phyloP scores from a whole-genome alignment of 176 grass and related monocot genomes.

The Elaeis guineensis region DNA sequence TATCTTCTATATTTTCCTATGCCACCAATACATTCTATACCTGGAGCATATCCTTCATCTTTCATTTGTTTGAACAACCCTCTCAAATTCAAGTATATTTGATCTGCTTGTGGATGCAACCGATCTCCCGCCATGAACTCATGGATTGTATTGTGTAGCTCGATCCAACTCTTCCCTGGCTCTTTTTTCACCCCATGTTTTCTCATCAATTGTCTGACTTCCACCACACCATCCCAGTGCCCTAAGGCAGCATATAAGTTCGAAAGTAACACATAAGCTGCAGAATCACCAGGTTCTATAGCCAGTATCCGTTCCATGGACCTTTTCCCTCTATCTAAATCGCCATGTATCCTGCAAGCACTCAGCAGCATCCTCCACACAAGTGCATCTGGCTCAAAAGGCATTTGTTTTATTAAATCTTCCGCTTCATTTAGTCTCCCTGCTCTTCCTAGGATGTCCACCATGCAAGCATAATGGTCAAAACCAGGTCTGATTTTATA shows the following conservation, averaged over 20 bases:
- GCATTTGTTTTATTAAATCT: constrained; percentile 19
- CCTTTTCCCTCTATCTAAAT: constrained; percentile 9
- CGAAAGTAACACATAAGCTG: constrained; percentile 24
- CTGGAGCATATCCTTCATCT: constrained; percentile 14
- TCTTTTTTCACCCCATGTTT: constrained; percentile 22
- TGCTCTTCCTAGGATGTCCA: constrained; percentile 22
- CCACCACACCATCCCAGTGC: constrained; percentile 13
- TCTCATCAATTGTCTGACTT: constrained; percentile 19
- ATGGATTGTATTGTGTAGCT: constrained; percentile 13
- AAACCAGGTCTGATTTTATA: constrained; percentile 13
- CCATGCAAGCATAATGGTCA: constrained; percentile 26
- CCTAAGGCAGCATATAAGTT: constrained; percentile 17
- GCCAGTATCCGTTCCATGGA: constrained; percentile 22
- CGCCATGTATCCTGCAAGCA: constrained; percentile 26
- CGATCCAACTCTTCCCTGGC: constrained; percentile 24
- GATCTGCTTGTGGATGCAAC: constrained; percentile 13
- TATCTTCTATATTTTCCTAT: no score
- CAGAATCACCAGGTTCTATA: constrained; percentile 21
- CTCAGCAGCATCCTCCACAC: constrained; percentile 25
- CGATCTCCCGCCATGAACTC: constrained; percentile 16
- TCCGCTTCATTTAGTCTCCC: constrained; percentile 19
- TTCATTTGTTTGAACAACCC: constrained; percentile 22
- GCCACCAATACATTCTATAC: constrained; percentile 5
- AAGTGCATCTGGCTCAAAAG: constrained; percentile 18
- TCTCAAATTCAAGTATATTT: constrained; percentile 13